Conservation (phyloP, 2,329 filamentous ascomycete genomes). For the Exophiala viscosa region DNA sequence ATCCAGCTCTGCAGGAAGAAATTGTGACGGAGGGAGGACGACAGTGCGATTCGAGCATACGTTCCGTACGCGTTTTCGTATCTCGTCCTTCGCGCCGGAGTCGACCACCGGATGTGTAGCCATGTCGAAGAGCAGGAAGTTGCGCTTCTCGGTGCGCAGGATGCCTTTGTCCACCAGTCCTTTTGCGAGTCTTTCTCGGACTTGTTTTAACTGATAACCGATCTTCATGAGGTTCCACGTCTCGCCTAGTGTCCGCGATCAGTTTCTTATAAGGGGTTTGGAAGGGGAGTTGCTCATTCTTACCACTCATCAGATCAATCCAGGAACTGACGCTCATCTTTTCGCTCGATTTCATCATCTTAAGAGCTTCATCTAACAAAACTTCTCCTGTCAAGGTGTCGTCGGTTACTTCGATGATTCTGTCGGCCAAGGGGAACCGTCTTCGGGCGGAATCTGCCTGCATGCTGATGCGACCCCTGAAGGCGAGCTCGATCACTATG, state of each 20-base stretch:
- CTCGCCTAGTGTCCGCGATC: slow-evolving; percentile 62
- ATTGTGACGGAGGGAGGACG: slow-evolving; percentile 79
- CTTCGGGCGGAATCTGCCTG: slow-evolving; percentile 90
- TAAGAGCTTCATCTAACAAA: slow-evolving; percentile 91
- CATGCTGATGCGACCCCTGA: slow-evolving; percentile 96
- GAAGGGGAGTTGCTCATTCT: slow-evolving; percentile 27
- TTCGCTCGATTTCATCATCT: slow-evolving; percentile 99
- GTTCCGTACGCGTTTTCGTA: slow-evolving; percentile 85
- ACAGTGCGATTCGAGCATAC: slow-evolving; percentile 92
- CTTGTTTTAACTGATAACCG: slow-evolving; percentile 98
- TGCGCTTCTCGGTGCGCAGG: slow-evolving; percentile 95
- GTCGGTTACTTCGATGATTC: slow-evolving; percentile 94
- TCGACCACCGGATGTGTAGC: slow-evolving; percentile 97
- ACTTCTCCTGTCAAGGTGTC: slow-evolving; percentile 96
- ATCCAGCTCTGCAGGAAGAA: slow-evolving; percentile 89
- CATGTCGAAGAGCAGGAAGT: slow-evolving; percentile 99
- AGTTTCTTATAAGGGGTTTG: slow-evolving; percentile 1
- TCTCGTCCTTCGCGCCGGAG: slow-evolving; percentile 94
- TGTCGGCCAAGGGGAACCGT: slow-evolving; percentile 87
- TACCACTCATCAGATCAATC: slow-evolving; percentile 99
- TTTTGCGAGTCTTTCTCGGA: slow-evolving; percentile 94
- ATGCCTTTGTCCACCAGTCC: slow-evolving; percentile 98
- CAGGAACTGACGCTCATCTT: slow-evolving; percentile 99
- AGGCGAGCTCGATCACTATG: slow-evolving; percentile 96
- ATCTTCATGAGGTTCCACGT: slow-evolving; percentile 99